A percentile compares a stretch with the other conserved stretches of the same genome.
phyloP scores from a whole-genome alignment of 495 filamentous ascomycete species.

The Cetradonia linearis region DNA sequence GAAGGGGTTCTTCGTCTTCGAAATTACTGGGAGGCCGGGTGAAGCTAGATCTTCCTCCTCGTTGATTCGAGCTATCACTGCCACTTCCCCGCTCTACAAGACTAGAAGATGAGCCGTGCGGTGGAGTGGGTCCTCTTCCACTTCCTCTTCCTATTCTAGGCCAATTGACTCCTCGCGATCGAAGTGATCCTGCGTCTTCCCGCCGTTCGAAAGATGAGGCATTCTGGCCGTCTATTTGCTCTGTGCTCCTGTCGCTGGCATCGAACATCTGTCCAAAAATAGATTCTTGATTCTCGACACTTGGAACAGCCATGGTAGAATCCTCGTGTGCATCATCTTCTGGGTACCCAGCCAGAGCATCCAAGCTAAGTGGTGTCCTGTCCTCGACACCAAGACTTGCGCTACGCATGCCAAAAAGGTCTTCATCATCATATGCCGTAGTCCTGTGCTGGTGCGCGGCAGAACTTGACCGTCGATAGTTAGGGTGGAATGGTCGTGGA shows the following conservation, averaged over 20 bases:
- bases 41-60: conserved; percentile 38
- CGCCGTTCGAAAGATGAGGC: conserved; percentile 28
- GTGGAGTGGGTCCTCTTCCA: conserved; percentile 27
- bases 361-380: conserved; percentile 47
- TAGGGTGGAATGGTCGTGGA: conserved; percentile 50
- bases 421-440: conserved; percentile 46
- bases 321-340: conserved; percentile 23
- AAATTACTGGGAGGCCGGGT: conserved; percentile 30
- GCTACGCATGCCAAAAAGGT: conserved; percentile 61
- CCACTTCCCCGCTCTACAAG: conserved; percentile 42
- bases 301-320: conserved; percentile 17
- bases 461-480: conserved; percentile 63
- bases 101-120: conserved; percentile 32
- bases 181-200: conserved; percentile 12
- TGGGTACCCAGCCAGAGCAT: conserved; percentile 42
- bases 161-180: conserved; percentile 25
- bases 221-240: conserved; percentile 34
- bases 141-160: conserved; percentile 29
- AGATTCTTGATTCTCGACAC: conserved; percentile 23
- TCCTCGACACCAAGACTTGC: conserved; percentile 67
- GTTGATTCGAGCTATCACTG: conserved; percentile 39
- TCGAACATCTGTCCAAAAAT: conserved; percentile 39
- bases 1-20: conserved; percentile 68
- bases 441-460: conserved; percentile 58
- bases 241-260: conserved; percentile 31